Evolutionary conservation across 2,329 filamentous ascomycete species (phyloP).

Genomic region (Hypomyces perniciosus): DNA sequence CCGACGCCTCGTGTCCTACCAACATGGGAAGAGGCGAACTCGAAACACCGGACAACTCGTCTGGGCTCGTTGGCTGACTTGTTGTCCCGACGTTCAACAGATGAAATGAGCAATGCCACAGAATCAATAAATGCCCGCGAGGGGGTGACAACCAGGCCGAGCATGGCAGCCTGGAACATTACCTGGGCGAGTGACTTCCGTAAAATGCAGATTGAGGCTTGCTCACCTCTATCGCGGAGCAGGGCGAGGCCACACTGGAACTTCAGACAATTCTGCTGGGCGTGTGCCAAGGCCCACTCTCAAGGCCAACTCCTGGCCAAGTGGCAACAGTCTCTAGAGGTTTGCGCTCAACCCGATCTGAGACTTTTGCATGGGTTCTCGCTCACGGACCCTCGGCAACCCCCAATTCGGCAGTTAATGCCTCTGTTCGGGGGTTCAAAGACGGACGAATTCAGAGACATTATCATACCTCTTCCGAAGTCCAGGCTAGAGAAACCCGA

Average conservation of each 20-base stretch:
- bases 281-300: slow-evolving; percentile 59
- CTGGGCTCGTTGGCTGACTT: slow-evolving; percentile 24
- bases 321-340: slow-evolving; percentile 59
- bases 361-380: slow-evolving; percentile 69
- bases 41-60: slow-evolving; percentile 15
- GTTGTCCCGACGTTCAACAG: slow-evolving; percentile 23
- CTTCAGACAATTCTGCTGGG: slow-evolving; percentile 55
- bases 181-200: slow-evolving; percentile 27
- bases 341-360: slow-evolving; percentile 74
- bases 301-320: slow-evolving; percentile 59
- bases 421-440: slow-evolving; percentile 75
- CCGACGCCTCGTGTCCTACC: slow-evolving; percentile 31
- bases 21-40: slow-evolving; percentile 54
- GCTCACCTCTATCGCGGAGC: slow-evolving; percentile 55
- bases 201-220: slow-evolving; percentile 45
- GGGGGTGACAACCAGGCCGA: background rate
- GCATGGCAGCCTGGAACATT: background rate
- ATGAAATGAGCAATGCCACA: slow-evolving; percentile 2
- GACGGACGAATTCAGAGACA: slow-evolving; percentile 66
- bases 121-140: background rate
- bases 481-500: slow-evolving; percentile 37
- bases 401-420: slow-evolving; percentile 57
- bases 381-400: slow-evolving; percentile 55
- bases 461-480: slow-evolving; percentile 60
- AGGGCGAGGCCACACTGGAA: slow-evolving; percentile 58